Conservation (phyloP, 1,284 basidiomycete species). For the Heliocybe sulcata region DNA sequence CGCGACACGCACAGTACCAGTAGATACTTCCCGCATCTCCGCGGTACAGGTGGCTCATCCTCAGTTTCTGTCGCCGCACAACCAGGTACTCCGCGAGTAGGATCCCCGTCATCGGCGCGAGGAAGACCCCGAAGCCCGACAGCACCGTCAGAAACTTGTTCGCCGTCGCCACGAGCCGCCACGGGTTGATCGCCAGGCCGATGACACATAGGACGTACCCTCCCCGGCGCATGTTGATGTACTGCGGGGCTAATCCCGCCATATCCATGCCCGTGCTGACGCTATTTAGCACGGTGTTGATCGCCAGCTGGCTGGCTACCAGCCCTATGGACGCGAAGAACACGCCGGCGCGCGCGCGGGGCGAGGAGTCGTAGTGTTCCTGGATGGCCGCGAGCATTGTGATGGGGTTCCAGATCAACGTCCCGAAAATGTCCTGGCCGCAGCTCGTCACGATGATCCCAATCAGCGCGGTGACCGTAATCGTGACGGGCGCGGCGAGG, state of each 20-base stretch:
- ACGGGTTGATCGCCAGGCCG: conserved; percentile 12
- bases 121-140: conserved; percentile 14
- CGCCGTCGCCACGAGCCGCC: conserved; percentile 14
- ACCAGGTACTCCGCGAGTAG: conserved; percentile 14
- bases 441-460: conserved; percentile 16
- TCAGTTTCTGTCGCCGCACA: conserved; percentile 11
- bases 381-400: conserved; percentile 12
- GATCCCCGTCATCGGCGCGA: conserved; percentile 13
- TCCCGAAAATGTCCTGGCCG: conserved; percentile 13
- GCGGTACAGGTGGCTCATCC: conserved; percentile 12
- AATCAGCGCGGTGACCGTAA: conserved; percentile 12
- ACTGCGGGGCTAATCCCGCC: conserved; percentile 7
- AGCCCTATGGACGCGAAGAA: conserved; percentile 16
- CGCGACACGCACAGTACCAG: conserved; percentile 7
- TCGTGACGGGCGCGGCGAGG: conserved; percentile 13
- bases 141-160: conserved; percentile 13
- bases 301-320: conserved; percentile 14
- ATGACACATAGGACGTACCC: conserved; percentile 10
- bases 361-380: conserved; percentile 13
- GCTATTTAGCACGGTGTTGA: conserved; percentile 16
- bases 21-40: conserved; percentile 12
- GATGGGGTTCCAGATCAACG: conserved; percentile 16
- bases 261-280: conserved; percentile 15
- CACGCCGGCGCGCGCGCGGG: conserved; percentile 2
- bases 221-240: conserved; percentile 13